phyloP scores from a whole-genome alignment of 352 stramenopile genomes.

The Pythium brassicae region DNA sequence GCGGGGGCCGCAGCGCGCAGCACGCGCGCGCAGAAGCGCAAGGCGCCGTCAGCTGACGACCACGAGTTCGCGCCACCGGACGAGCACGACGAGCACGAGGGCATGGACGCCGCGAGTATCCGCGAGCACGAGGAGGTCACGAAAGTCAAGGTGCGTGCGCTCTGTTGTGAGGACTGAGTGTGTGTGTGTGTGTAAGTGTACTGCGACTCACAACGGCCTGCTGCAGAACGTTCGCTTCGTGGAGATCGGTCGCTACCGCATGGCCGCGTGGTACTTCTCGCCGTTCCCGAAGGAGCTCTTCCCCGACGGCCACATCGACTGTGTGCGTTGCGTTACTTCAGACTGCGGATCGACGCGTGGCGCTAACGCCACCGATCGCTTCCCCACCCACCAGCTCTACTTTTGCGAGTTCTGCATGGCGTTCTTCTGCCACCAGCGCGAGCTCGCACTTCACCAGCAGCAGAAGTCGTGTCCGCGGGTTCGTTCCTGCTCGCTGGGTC shows the following conservation, averaged over 20 bases:
- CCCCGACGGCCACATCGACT: slow-evolving; percentile 78
- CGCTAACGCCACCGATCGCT: too few species aligned
- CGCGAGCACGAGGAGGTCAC: slow-evolving; percentile 98
- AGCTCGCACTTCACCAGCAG: slow-evolving; percentile 63
- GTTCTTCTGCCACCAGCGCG: slow-evolving; percentile 80
- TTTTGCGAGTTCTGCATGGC: slow-evolving; percentile 90
- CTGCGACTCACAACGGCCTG: too few species aligned
- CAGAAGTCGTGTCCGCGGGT: slow-evolving; percentile 60
- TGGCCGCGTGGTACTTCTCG: slow-evolving; percentile 97
- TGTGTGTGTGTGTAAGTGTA: not conserved
- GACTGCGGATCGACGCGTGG: not conserved
- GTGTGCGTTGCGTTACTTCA: slow-evolving; percentile 47
- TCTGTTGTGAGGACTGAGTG: not conserved
- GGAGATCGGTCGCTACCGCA: slow-evolving; percentile 91
- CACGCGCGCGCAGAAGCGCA: slow-evolving; percentile 73
- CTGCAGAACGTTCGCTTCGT: slow-evolving; percentile 94
- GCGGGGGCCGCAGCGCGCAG: slow-evolving; percentile 12
- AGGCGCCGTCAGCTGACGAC: slow-evolving; percentile 39
- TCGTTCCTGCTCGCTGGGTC: too few species aligned
- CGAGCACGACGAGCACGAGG: slow-evolving; percentile 97
- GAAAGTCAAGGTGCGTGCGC: slow-evolving; percentile 85
- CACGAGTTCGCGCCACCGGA: slow-evolving; percentile 83
- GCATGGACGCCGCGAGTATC: slow-evolving; percentile 96
- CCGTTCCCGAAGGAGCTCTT: slow-evolving; percentile 96
- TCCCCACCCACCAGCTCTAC: slow-evolving; percentile 47